Evolutionary conservation across 352 stramenopile genomes (phyloP), one percentile per base, ranked within the genome.

Genomic region (Phytopythium mirpurense): DNA sequence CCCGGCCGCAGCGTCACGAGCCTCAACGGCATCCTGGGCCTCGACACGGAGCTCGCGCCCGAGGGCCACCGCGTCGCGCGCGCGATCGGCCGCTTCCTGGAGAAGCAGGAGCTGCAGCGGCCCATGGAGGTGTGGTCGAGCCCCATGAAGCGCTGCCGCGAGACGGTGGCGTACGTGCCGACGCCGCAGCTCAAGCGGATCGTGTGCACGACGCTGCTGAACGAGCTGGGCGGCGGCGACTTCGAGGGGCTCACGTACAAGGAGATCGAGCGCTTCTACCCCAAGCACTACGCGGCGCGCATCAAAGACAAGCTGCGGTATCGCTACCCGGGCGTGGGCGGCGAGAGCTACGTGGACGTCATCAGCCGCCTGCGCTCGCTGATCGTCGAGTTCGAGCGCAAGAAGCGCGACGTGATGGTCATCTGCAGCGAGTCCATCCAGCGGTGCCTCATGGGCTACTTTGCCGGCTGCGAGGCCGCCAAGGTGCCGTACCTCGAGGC

Each of bases 301-400:
- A 56, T 91, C 56, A 70, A 93, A 41, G 86, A 98, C 71, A 97
- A 97, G 60, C 75, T 98, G 23, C 78, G 79, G 12, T 98, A 97
- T 61, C 73, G 92, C 6, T 93, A 93, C 58, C 78, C 92, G 0
- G 90, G 90, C 24, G 88, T 92, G 10, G 90, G 90, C 2, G 92
- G 90, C 12, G 92, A 98, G 65, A 96, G 86, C 54, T 98, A 98
- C 66, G 76, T 96, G 53, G 92, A 98, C 60, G 80, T 98, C 31
- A 98, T 97, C 64, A 91, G 90, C 26, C 82, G 92, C 16, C 58
- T 97, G 44, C 75, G 87, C 2, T 94, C 88, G 47, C 70, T 98
- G 35, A 95, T 97, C 45, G 91, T 98, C 34, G 91, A 97, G 70
- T 92, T 97, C 46, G 83, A 93, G 52, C 82, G 86, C 61, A 92